Evolutionary conservation across 257 asterid genomes (phyloP), one percentile per base, ranked within the genome.

Genomic region (Craterostigma plantagineum): DNA sequence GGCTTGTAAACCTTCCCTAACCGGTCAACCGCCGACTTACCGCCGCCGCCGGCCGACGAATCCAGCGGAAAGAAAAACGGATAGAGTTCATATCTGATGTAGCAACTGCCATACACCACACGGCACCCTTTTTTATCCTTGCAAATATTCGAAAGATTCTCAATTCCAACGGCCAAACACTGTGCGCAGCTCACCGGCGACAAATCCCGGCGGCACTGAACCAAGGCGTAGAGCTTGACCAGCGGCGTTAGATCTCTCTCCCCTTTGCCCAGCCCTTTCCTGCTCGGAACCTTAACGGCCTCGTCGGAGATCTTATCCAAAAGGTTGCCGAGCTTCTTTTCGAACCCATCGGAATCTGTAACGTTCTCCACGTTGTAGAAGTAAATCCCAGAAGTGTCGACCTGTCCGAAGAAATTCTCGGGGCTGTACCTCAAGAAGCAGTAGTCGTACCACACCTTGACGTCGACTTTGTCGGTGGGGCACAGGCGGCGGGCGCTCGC

Each of bases 21-120:
- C n/a, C n/a, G n/a, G n/a, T 23, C 6, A 23, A 23, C 30, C 45
- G 12, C n/a, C 9, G 45, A 4, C 15, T 40, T 40, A 8, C 9
- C 13, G 12, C 45, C 17, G 6, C 30, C 30, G 30, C 30, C 6
- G 4, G 30, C 4, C 10, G 58, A 42, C 7, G 12, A 14, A 7
- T 68, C 77, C 5, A 74, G 67, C 35, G 91, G 84, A 18, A 73
- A 86, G 73, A 42, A 86, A 52, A 78, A 86, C 0, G 97, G 94
- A 43, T 73, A 73, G 9, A 65, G 62, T 41, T 86, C 97, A 48
- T 81, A 86, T 37, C 94, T 57, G 17, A 73, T 66, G 3, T 70
- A 69, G 63, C 97, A 86, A 43, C 85, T 77, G 18, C 76, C 52
- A 13, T 73, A 76, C 0, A 75, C 23, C 40, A 72, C 69, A 11